Base-by-base conservation (phyloP, 2,329 filamentous ascomycete genomes). In the Delphinella strobiligena region DNA sequence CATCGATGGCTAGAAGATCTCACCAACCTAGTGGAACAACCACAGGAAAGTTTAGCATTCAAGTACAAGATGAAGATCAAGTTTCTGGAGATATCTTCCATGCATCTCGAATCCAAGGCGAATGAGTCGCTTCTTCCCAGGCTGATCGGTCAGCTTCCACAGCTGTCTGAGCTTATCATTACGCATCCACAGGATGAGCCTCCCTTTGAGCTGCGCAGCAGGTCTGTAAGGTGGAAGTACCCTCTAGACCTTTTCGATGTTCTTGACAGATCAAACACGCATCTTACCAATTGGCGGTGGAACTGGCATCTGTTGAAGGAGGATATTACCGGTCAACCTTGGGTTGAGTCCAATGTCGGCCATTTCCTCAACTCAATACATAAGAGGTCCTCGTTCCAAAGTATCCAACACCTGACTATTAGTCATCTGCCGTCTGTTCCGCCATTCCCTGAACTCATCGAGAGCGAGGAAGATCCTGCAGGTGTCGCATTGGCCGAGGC, bases 1-100 rank as follows among this genome's bases (percentile, higher is more conserved):
- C 48, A 49, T 8, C 37, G 50, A 14, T 46, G 56, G 17, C 50
- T 56, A 10, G 54, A 59, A 31, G 45, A 53, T 31, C 46, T 60
- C 11, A 47, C 58, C 10, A 50, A 52, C 5, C 45, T 58, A 5
- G 37, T 58, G 16, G 45, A 47, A 7, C 47, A 45, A 31, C 49
- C 48, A 2, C 43, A 47, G 5, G 47, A 52, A 9, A 51, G 48
- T 19, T 49, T 50, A 3, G 51, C 53, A 36, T 54, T 62, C 45
- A 78, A 82, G 45, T 89, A 89, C 55, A 68, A 72, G 31, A 68
- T 68, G 48, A 93, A 87, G 62, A 69, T 91, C 36, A 74, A 79
- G 52, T 68, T 72, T 5, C 61, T 94, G 16, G 73, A 76, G 42
- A 64, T 93, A 35, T 79, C 91, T 51, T 76, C 80, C 9, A 19